These are phyloP conservation scores for Colletotrichum orbiculare DNA, from an alignment of 2,329 filamentous ascomycete genomes.

Conservation along the genomic window DNA sequence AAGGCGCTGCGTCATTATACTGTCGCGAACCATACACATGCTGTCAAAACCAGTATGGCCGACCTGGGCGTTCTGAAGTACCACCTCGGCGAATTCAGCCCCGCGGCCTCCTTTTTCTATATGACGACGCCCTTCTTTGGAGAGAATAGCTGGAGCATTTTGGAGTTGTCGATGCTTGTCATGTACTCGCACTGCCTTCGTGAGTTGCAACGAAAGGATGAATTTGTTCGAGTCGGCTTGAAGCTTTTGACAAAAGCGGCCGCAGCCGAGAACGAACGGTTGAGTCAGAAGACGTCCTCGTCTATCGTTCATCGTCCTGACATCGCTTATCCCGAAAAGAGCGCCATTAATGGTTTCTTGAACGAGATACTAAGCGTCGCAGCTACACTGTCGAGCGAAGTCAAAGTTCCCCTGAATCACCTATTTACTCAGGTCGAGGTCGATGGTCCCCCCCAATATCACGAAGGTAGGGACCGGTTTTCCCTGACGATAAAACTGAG, in stretches of 20 bases:
- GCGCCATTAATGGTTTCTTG: constrained; percentile 59
- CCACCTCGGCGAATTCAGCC: constrained; percentile 76
- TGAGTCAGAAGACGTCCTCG: constrained; percentile 50
- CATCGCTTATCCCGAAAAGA: constrained; percentile 44
- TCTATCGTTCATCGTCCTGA: constrained; percentile 35
- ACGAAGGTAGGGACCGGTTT: constrained; percentile 79
- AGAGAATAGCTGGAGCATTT: constrained; percentile 78
- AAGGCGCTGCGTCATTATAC: constrained; percentile 85
- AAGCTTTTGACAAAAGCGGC: constrained; percentile 78
- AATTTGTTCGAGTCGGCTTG: constrained; percentile 81
- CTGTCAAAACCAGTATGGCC: constrained; percentile 80
- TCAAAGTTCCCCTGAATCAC: constrained; percentile 74
- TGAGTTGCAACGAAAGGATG: constrained; percentile 78
- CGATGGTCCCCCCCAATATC: constrained; percentile 75
- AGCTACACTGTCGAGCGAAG: constrained; percentile 62
- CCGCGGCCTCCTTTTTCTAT: constrained; percentile 82
- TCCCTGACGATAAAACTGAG: constrained; percentile 74
- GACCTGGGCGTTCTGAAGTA: constrained; percentile 90
- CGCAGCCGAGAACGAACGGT: constrained; percentile 61
- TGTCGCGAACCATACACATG: constrained; percentile 81
- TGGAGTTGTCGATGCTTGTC: constrained; percentile 86
- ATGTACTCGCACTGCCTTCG: constrained; percentile 88
- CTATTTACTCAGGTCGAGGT: constrained; percentile 80
- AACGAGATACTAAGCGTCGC: constrained; percentile 59
- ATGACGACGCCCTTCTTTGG: constrained; percentile 83